phyloP scores from a whole-genome alignment of 345 rosid genomes.

The Euphorbia lathyris region DNA sequence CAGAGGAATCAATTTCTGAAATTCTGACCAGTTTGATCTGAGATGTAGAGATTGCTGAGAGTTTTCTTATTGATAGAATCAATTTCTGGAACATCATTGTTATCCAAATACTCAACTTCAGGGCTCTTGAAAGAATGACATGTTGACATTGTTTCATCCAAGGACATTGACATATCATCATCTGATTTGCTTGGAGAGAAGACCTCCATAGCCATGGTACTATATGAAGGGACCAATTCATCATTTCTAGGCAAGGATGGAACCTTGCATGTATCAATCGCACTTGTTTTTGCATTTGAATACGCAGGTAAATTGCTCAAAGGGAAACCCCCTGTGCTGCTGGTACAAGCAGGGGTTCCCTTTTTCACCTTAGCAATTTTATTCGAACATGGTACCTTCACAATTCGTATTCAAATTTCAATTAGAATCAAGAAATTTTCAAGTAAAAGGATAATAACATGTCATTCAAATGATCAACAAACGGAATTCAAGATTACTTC shows the following conservation, averaged over 20 bases:
- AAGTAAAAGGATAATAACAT: background rate
- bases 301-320: conserved; percentile 30
- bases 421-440: conserved; percentile 3
- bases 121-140: conserved; percentile 87
- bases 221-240: conserved; percentile 24
- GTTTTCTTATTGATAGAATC: conserved; percentile 71
- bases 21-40: conserved; percentile 31
- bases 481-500: too few species aligned
- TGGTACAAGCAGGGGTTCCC: conserved; percentile 34
- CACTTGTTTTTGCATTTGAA: conserved; percentile 31
- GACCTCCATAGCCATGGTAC: conserved; percentile 33
- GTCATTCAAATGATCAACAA: background rate
- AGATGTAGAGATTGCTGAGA: conserved; percentile 66
- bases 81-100: conserved; percentile 37
- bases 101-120: conserved; percentile 73
- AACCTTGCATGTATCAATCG: conserved; percentile 33
- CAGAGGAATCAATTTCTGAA: background rate
- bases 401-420: conserved; percentile 10
- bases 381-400: conserved; percentile 50
- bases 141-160: conserved; percentile 78
- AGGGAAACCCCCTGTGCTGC: conserved; percentile 24
- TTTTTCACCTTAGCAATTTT: conserved; percentile 54
- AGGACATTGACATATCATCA: conserved; percentile 46
- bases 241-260: conserved; percentile 29
- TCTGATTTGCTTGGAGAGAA: conserved; percentile 66